phyloP scores from a whole-genome alignment of 768 basidiomycete genomes.

The Coprinellus micaceus region DNA sequence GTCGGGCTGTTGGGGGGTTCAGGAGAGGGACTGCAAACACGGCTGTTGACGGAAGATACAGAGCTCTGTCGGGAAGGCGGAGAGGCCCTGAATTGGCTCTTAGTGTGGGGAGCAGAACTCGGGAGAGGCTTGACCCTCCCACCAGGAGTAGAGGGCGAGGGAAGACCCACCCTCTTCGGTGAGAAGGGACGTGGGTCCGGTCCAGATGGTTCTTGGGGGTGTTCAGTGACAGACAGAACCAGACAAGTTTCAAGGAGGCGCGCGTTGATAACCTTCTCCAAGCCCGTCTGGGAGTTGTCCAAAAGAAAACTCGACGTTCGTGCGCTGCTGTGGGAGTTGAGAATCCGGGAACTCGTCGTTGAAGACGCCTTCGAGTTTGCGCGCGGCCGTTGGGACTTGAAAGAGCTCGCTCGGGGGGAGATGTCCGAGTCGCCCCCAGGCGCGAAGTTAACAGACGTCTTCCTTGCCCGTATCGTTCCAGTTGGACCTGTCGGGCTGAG shows the following conservation, averaged over 20 bases:
- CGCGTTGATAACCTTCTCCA: conserved; percentile 69
- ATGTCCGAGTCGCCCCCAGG: conserved; percentile 8
- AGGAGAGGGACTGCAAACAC: background rate
- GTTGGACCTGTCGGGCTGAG: conserved; percentile 8
- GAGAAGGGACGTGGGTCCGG: background rate
- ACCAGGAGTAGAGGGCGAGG: conserved; percentile 4
- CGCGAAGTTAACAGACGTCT: conserved; percentile 39
- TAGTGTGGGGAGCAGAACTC: background rate
- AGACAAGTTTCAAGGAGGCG: conserved; percentile 79
- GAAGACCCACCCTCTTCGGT: conserved; percentile 6
- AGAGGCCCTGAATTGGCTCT: conserved; percentile 1
- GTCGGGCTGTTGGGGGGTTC: background rate
- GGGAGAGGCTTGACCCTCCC: background rate
- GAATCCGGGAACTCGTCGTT: conserved; percentile 27
- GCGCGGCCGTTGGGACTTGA: conserved; percentile 40
- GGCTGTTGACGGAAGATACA: background rate
- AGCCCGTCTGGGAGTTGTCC: conserved; percentile 61
- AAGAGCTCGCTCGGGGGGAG: conserved; percentile 27
- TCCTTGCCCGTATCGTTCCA: conserved; percentile 24
- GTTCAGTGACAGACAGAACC: conserved; percentile 40
- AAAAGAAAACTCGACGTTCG: conserved; percentile 34
- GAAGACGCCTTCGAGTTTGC: conserved; percentile 54
- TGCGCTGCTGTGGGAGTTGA: conserved; percentile 13
- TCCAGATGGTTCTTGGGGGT: conserved; percentile 16
- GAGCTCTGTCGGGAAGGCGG: background rate